Conservation (phyloP, 306 rosid species). For the Cucurbita pepo region DNA sequence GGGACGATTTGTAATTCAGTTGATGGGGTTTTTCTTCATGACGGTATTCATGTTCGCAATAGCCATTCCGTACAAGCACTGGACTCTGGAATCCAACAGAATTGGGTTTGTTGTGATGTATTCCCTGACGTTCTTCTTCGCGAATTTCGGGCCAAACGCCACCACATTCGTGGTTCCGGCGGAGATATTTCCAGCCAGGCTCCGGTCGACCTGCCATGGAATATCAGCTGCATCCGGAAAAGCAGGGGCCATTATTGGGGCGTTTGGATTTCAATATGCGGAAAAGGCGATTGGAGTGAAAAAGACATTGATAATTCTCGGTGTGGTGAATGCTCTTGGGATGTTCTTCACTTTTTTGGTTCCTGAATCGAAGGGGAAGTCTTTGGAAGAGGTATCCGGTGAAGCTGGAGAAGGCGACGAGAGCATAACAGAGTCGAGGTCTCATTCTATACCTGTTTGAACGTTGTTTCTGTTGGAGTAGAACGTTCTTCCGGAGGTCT, state of each 20-base stretch:
- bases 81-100: conserved; percentile 46
- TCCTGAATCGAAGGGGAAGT: conserved; percentile 75
- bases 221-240: conserved; percentile 87
- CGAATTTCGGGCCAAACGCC: conserved; percentile 82
- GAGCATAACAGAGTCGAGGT: background rate
- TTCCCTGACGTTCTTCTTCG: conserved; percentile 80
- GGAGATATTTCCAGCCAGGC: conserved; percentile 72
- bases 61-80: conserved; percentile 74
- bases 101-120: conserved; percentile 68
- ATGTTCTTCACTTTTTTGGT: conserved; percentile 55
- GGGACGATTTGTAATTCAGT: conserved; percentile 55
- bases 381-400: conserved; percentile 68
- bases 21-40: conserved; percentile 82
- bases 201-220: conserved; percentile 81
- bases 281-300: conserved; percentile 37
- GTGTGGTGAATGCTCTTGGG: conserved; percentile 46
- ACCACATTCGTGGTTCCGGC: conserved; percentile 84
- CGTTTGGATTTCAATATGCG: conserved; percentile 66
- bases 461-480: no score
- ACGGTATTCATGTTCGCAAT: conserved; percentile 78
- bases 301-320: conserved; percentile 37
- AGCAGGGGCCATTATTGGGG: conserved; percentile 76
- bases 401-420: conserved; percentile 43
- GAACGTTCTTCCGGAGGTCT: no score
- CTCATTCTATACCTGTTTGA: background rate